phyloP scores from a whole-genome alignment of 345 rosid species.

The Aquilaria malaccensis region DNA sequence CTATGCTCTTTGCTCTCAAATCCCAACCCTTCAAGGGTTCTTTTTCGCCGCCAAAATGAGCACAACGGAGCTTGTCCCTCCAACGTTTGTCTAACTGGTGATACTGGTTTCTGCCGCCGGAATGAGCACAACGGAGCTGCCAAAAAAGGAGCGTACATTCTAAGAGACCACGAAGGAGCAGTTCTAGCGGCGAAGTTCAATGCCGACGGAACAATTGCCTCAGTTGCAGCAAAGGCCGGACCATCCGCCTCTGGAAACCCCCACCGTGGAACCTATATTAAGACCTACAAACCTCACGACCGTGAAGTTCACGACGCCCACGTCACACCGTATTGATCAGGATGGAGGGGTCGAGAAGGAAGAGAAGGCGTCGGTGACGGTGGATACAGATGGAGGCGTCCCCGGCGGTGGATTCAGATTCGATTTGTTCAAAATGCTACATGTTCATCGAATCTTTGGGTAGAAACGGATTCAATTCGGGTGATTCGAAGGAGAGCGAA shows the following conservation, averaged over 20 bases:
- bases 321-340: slow-evolving; percentile 54
- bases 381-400: no score
- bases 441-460: no score
- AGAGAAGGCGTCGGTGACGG: no score
- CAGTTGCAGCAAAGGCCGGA: slow-evolving; percentile 90
- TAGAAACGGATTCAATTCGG: no score
- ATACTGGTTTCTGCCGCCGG: not conserved
- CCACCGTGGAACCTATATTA: slow-evolving; percentile 87
- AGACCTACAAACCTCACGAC: slow-evolving; percentile 95
- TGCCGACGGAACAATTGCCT: slow-evolving; percentile 88
- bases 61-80: no score
- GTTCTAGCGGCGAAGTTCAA: slow-evolving; percentile 86
- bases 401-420: no score
- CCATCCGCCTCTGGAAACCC: slow-evolving; percentile 98
- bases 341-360: no score
- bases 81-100: not conserved
- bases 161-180: slow-evolving; percentile 77
- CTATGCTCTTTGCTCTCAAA: no score
- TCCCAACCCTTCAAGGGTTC: no score
- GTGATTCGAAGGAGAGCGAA: no score
- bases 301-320: slow-evolving; percentile 97
- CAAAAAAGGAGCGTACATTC: slow-evolving; percentile 54
- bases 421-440: no score
- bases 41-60: no score
- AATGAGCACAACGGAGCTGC: slow-evolving; percentile 54